Base-by-base conservation (phyloP, 2,329 filamentous ascomycete species). In the Trichoderma pleuroti region DNA sequence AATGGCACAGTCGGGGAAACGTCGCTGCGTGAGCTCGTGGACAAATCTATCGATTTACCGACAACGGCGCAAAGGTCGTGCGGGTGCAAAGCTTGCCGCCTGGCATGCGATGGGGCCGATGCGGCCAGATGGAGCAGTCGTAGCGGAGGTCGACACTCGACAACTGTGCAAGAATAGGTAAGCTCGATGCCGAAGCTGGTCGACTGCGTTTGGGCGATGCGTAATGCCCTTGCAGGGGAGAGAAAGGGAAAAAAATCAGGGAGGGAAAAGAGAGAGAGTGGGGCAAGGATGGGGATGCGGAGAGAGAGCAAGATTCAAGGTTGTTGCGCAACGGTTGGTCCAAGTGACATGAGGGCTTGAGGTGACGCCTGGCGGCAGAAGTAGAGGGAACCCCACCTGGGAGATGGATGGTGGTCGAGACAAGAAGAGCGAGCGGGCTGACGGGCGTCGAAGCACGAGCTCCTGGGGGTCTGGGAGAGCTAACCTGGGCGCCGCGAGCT, bases 371-470 rank as follows among this genome's bases (percentile, higher is more conserved):
- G 65, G 71, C 70, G 61, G 63, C 60, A 63, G 76, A 76, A 73
- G 78, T 74, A 77, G 74, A 65, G 66, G 28, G 73, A 72, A 68
- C 76, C 77, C 77, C 76, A 79, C 77, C 74, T 76, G 73, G 75
- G 74, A 28, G 65, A 68, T 68, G 65, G 65, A 68, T 77, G 77
- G 76, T 73, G 77, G 77, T 73, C 74, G 76, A 78, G 76, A 76
- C 77, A 78, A 75, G 65, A 61, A 59, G 66, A 52, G 72, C 71
- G 72, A 52, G 72, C 71, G 72, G 70, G 60, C 46, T 69, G 59
- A 54, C 49, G 65, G 61, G 60, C 60, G 65, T 68, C 62, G 63
- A 66, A 68, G 70, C 70, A 69, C 70, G 52, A 65, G 65, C 59
- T 68, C 65, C 65, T 68, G 59, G 64, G 70, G 56, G 60, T 18